Evolutionary conservation across 495 filamentous ascomycete genomes (phyloP).

Genomic region (Thermochaetoides thermophila): DNA sequence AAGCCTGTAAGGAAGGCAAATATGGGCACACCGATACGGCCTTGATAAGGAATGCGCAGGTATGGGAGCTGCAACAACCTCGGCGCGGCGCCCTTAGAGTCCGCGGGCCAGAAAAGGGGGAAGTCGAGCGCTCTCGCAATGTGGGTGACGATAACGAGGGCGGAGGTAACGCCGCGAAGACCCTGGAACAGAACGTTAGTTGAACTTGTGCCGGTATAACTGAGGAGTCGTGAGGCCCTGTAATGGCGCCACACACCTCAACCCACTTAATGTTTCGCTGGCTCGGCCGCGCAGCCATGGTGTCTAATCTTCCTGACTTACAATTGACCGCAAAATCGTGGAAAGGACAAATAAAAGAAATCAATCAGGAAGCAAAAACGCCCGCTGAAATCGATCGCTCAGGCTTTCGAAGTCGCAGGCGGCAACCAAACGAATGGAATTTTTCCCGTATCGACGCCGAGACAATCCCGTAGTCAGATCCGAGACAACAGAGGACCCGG

Average conservation of each 20-base stretch:
- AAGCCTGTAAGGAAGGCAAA: slow-evolving; percentile 55
- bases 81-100: slow-evolving; percentile 28
- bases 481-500: background rate
- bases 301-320: slow-evolving; percentile 1
- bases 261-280: slow-evolving; percentile 25
- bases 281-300: slow-evolving; percentile 11
- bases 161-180: slow-evolving; percentile 48
- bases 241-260: slow-evolving; percentile 19
- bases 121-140: slow-evolving; percentile 44
- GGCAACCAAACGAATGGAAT: too few relatives aligned
- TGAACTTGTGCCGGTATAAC: too few relatives aligned
- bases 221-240: too few relatives aligned
- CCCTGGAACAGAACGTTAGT: slow-evolving; percentile 34
- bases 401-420: too few relatives aligned
- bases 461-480: slow-evolving; percentile 1
- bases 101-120: slow-evolving; percentile 39
- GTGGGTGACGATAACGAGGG: slow-evolving; percentile 48
- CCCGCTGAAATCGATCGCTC: too few relatives aligned
- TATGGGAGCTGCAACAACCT: slow-evolving; percentile 44
- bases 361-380: background rate
- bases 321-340: background rate
- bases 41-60: slow-evolving; percentile 48
- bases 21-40: slow-evolving; percentile 47
- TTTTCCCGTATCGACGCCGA: background rate
- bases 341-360: background rate